Conservation (phyloP, 2,329 filamentous ascomycete species). For the Phaeosphaeria sp. region DNA sequence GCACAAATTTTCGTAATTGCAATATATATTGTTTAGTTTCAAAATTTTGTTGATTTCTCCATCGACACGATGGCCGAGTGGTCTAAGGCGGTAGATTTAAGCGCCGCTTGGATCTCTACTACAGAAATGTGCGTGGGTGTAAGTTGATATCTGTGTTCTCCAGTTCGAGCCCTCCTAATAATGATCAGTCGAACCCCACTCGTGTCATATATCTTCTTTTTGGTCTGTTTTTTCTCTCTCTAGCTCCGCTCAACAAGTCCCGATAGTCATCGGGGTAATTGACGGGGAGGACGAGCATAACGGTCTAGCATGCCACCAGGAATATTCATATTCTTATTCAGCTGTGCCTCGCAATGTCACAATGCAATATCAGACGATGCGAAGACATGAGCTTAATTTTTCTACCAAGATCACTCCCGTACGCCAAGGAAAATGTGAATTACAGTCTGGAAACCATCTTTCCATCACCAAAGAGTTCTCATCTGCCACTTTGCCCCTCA, state of each 20-base stretch:
- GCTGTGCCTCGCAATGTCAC: background rate
- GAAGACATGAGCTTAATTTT: background rate
- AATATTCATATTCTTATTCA: background rate
- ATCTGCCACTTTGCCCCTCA: background rate
- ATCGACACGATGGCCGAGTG: conserved; percentile 38
- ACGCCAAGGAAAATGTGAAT: background rate
- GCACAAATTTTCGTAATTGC: background rate
- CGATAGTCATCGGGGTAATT: background rate
- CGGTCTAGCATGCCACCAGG: too few species aligned
- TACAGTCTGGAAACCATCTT: too few species aligned
- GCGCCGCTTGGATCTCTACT: conserved; percentile 33
- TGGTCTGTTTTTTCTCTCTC: background rate
- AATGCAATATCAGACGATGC: background rate
- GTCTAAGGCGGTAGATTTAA: conserved; percentile 46
- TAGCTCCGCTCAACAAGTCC: background rate
- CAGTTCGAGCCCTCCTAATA: conserved; percentile 1
- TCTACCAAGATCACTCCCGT: background rate
- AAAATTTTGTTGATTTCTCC: conserved; percentile 10
- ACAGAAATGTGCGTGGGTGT: conserved; percentile 33
- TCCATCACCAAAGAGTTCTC: too few species aligned
- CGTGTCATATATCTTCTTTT: background rate
- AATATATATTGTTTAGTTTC: background rate
- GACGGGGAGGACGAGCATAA: too few species aligned
- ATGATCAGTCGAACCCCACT: background rate
- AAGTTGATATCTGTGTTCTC: background rate